These are phyloP conservation scores for Mycena kentingensis DNA, from an alignment of 768 basidiomycete species.

Conservation along the genomic window DNA sequence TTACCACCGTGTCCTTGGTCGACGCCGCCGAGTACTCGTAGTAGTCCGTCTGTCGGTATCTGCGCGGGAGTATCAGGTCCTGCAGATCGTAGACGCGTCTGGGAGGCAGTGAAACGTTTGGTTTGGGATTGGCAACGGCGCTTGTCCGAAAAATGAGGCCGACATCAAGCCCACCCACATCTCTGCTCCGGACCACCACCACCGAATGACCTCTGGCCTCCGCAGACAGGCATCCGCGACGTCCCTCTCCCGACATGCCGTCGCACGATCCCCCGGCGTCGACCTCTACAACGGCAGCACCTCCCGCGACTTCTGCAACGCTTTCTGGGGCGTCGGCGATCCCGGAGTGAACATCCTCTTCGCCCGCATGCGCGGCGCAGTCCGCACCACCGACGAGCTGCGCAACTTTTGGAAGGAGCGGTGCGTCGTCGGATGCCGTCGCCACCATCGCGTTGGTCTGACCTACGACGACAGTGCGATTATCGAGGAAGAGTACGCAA, in stretches of 20 bases:
- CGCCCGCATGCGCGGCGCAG: constrained; percentile 83
- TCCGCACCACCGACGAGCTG: constrained; percentile 87
- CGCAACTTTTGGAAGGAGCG: constrained; percentile 91
- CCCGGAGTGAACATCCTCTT: constrained; percentile 89
- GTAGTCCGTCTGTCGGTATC: no score
- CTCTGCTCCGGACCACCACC: background rate
- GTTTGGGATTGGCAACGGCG: no score
- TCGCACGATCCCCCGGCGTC: constrained; percentile 24
- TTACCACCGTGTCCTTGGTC: no score
- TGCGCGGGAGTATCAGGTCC: no score
- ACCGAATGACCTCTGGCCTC: constrained; percentile 7
- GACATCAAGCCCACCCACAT: background rate
- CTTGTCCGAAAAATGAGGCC: no score
- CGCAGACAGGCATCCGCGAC: constrained; percentile 23
- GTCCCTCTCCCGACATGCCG: constrained; percentile 23
- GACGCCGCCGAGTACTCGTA: no score
- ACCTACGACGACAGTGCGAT: constrained; percentile 53
- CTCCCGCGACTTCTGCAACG: constrained; percentile 90
- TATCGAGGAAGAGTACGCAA: constrained; percentile 97
- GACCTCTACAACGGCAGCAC: constrained; percentile 25
- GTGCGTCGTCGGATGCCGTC: constrained; percentile 45
- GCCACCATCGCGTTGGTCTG: background rate
- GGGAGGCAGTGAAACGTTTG: no score
- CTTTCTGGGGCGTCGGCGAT: constrained; percentile 91
- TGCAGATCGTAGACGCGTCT: no score